Conservation (phyloP, 805 yeast species). For the Brettanomyces naardenensis region DNA sequence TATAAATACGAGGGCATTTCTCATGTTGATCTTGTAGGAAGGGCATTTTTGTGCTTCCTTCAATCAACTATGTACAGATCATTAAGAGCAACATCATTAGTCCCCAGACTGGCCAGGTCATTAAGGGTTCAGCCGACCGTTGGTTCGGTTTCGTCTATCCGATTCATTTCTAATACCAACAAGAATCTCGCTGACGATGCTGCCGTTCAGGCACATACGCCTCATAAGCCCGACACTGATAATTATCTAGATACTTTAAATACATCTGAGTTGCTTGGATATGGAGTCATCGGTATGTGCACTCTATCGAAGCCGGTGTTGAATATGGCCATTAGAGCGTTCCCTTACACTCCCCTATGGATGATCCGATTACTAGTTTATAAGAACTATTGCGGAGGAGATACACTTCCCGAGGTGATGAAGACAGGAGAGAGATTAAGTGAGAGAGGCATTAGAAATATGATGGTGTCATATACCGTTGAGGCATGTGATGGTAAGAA, state of each 20-base stretch:
- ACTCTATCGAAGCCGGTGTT: constrained; percentile 59
- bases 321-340: constrained; percentile 50
- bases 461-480: constrained; percentile 92
- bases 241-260: constrained; percentile 45
- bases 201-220: neutral
- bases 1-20: too few relatives aligned
- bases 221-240: constrained; percentile 2
- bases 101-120: too few relatives aligned
- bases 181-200: constrained; percentile 1
- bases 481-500: constrained; percentile 84
- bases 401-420: constrained; percentile 59
- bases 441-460: constrained; percentile 75
- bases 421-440: constrained; percentile 61
- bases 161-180: constrained; percentile 4
- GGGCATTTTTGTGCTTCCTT: too few relatives aligned
- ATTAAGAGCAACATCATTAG: too few relatives aligned
- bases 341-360: constrained; percentile 70
- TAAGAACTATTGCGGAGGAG: constrained; percentile 88
- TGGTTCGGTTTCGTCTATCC: constrained; percentile 1
- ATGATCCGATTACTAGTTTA: constrained; percentile 67
- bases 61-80: too few relatives aligned
- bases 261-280: constrained; percentile 50
- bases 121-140: too few relatives aligned
- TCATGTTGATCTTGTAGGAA: too few relatives aligned
- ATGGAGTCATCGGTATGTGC: constrained; percentile 60